Percentiles rank a stretch among this genome's conserved stretches.
These are phyloP conservation scores for Sugiyamaella neomexicana DNA, from an alignment of 1,139 yeast species.

Conservation along the genomic window DNA sequence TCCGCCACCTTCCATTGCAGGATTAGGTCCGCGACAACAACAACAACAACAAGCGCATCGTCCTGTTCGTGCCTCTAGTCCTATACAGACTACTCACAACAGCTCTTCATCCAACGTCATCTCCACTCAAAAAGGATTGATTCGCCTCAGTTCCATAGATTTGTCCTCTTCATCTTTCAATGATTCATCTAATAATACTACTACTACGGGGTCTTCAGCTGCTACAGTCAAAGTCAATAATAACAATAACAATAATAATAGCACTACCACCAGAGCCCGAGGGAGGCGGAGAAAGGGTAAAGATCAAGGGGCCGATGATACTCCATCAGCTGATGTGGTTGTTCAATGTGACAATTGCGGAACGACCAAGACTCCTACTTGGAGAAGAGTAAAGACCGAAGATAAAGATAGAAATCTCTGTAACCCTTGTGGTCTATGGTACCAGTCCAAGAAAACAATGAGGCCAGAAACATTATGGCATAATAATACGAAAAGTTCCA, in stretches of 20 bases:
- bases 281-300: conserved; percentile 9
- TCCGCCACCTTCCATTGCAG: conserved; percentile 20
- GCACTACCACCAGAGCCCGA: conserved; percentile 6
- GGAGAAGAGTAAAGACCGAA: conserved; percentile 37
- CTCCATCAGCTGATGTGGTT: background rate
- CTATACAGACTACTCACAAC: conserved; percentile 2
- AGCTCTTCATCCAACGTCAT: conserved; percentile 4
- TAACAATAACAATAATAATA: background rate
- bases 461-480: conserved; percentile 40
- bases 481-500: conserved; percentile 17
- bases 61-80: conserved; percentile 9
- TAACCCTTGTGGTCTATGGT: conserved; percentile 44
- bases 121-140: conserved; percentile 4
- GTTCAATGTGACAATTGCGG: conserved; percentile 42
- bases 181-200: background rate
- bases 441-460: conserved; percentile 36
- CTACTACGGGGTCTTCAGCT: background rate
- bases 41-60: background rate
- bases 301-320: background rate
- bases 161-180: conserved; percentile 5
- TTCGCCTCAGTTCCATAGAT: conserved; percentile 12
- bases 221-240: too few relatives aligned
- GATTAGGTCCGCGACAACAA: background rate
- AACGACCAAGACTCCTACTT: conserved; percentile 38
- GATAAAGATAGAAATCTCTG: conserved; percentile 34